phyloP scores from a whole-genome alignment of 2,329 filamentous ascomycete genomes.

The Fusarium aywerte region DNA sequence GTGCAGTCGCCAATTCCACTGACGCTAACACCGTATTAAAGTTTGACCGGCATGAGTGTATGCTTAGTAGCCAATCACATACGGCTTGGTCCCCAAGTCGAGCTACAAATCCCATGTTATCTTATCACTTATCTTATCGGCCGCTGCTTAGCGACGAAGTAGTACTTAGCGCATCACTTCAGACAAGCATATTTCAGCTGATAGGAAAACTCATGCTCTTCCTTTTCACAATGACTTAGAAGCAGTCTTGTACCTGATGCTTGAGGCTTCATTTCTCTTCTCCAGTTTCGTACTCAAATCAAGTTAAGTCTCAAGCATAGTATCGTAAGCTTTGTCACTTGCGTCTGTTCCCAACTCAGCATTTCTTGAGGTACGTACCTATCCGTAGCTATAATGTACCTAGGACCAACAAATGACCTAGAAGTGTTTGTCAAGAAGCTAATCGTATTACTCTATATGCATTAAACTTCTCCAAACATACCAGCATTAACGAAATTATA shows the following conservation, averaged over 20 bases:
- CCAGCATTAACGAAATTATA: not conserved
- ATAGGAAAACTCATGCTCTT: too few relatives aligned
- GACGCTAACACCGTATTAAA: slow-evolving; percentile 55
- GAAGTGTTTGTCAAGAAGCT: not conserved
- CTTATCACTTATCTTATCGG: slow-evolving; percentile 35
- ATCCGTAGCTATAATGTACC: not conserved
- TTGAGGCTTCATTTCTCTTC: too few relatives aligned
- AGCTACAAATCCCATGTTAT: slow-evolving; percentile 6
- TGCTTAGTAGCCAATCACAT: not conserved
- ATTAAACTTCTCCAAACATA: not conserved
- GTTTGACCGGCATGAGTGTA: slow-evolving; percentile 49
- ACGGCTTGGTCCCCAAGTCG: not conserved
- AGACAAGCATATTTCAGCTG: not conserved
- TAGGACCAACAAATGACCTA: not conserved
- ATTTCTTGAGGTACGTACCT: too few relatives aligned
- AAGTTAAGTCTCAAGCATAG: too few relatives aligned
- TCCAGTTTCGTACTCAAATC: too few relatives aligned
- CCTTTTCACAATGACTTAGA: too few relatives aligned
- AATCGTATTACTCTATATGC: not conserved
- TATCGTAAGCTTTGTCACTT: too few relatives aligned
- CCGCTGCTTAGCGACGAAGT: not conserved
- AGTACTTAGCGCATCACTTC: not conserved
- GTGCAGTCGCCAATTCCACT: slow-evolving; percentile 55
- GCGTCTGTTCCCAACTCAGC: too few relatives aligned
- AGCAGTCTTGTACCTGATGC: too few relatives aligned